Base-by-base conservation (phyloP, 1,284 basidiomycete genomes). In the Melampsora americana region DNA sequence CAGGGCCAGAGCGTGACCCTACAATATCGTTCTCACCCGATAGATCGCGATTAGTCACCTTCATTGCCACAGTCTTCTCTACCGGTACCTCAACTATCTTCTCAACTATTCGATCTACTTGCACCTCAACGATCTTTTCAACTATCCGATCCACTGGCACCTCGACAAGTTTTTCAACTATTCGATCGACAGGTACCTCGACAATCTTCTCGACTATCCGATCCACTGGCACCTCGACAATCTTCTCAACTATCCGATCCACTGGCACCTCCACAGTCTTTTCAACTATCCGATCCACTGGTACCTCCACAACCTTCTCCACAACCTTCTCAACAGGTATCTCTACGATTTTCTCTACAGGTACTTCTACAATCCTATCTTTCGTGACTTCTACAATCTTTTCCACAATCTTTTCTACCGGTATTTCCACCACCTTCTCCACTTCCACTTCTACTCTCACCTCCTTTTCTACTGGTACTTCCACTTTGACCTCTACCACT, bases 131-230 rank as follows among this genome's bases (percentile, higher is more conserved):
- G 46, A 84, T n/a, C 79, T 78, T 61, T 73, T 78, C 7, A 83
- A 81, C 75, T 39, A 79, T 84, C 83, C 69, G 84, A 84, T 83
- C 82, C 77, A 84, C 79, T 82, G 85, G 77, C 86, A 86, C 69
- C 85, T 86, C 78, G 56, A 82, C 77, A 61, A 79, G 75, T 77
- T 79, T 79, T 64, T 87, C 87, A 71, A 87, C 83, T 79, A 80
- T 81, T 69, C 80, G 79, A 78, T 82, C 80, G 79, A 79, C 80
- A 44, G 79, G 83, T 50, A 69, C 74, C 32, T 78, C 67, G 23
- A 80, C 78, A 53, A 82, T 80, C 75, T 79, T 78, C 59, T 56
- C 53, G 12, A 42, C 39, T 26, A 79, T 67, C 64, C 81, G 79
- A 39, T 79, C 71, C 32, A 80, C 73, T 30, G 77, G 77, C 46